Evolutionary conservation across 495 filamentous ascomycete genomes (phyloP), one percentile per base, ranked within the genome.

Genomic region (Xylaria sp.): DNA sequence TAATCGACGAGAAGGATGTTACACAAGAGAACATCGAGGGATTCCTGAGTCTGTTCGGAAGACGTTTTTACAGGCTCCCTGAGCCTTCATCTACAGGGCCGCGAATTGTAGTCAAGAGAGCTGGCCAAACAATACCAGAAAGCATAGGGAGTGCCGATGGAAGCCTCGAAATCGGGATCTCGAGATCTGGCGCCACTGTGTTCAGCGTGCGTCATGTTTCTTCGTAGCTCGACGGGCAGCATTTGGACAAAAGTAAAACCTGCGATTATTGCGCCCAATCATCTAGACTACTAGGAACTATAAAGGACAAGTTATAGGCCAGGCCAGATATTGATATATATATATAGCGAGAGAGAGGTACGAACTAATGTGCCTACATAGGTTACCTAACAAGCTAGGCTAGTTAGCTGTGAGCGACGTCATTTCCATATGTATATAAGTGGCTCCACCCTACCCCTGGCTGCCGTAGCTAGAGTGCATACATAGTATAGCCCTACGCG

Each of bases 21-120:
- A 94, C 90, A 14, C 82, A 88, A 52, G 90, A 92, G 71, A 84
- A 85, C 52, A 73, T 97, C 17, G 88, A 88, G 72, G 91, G 89
- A 4, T 97, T 97, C 81, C 83, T 97, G 71, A 88, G 90, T 75
- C 86, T 83, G 37, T 91, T 88, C 78, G 95, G 95, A 7, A 86
- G 93, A 48, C 75, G 71, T 3, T 97, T 97, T 79, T 97, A 97
- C 78, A 85, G 82, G 69, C 77, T 48, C 75, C 83, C 70, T 76
- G 85, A 75, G 78, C 87, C 68, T 31, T 19, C 69, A 81, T 75
- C 24, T 77, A 50, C 61, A 52, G 85, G 70, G 82, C 88, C 59
- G 73, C 85, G 84, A 68, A 91, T 94, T 74, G 85, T 88, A 43
- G 72, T 95, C 62, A 84, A 85, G 72, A 92, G 84, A 77, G 84